Base-by-base conservation (phyloP, 305 asterid genomes). In the Ilex paraguariensis region DNA sequence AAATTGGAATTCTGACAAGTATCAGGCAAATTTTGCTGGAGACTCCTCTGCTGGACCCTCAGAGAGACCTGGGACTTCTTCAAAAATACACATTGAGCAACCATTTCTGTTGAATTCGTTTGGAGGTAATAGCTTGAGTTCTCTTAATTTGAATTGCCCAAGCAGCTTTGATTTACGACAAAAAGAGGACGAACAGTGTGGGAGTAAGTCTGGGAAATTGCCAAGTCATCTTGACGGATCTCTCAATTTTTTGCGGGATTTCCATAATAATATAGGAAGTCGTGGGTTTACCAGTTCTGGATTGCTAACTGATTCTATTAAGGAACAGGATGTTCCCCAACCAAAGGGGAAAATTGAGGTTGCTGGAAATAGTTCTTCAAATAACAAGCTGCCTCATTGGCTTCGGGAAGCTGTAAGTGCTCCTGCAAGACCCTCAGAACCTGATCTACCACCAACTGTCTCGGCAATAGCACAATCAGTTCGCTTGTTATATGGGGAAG, bases 361-460 rank as follows among this genome's bases (percentile, higher is more conserved):
- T 21, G 28, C 28, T 21, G 28, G 28, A 21, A 65, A 52, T 59
- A 52, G 70, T 59, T 80, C 89, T 61, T 65, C 81, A 4, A 79
- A 82, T 79, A 81, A 79, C 58, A 62, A 62, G 52, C 86, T 93
- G 40, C 98, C 98, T 32, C 97, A 93, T 69, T 93, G 98, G 98
- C 98, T 93, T 64, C 85, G 91, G 69, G 95, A 80, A 83, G 97
- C 87, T 36, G 98, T 93, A 57, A 83, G 73, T 56, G 63, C 77
- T 68, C 88, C 83, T 28, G 76, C 73, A 15, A 78, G 75, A 65
- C 36, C 67, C 11, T 75, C 75, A 46, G 81, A 79, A 62, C 80
- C 75, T 31, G 75, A 79, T 44, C 73, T 92, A 50, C 95, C 94
- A 9, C 95, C 94, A 5, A 58, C 91, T 58, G 77, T 93, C 59